Conservation (phyloP, 306 rosid species). For the Begonia peltatifolia region DNA sequence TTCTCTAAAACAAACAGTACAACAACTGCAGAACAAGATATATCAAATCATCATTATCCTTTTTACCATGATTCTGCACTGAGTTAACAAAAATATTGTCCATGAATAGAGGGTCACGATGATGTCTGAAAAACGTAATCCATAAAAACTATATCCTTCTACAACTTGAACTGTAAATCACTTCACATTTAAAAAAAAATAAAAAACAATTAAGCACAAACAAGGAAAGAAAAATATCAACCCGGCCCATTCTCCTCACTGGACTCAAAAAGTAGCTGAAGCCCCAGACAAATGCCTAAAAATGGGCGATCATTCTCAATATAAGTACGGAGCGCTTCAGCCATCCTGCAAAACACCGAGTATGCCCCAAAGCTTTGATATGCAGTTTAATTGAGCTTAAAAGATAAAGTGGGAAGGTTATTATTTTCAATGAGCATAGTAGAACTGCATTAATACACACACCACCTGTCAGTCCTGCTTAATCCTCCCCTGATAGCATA, state of each 20-base stretch:
- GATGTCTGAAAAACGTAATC: too few species aligned
- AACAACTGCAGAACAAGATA: not conserved
- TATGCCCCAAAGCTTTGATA: conserved; percentile 6
- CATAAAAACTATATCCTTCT: too few species aligned
- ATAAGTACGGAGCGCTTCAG: conserved; percentile 72
- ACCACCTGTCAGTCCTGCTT: too few species aligned
- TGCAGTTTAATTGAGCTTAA: not conserved
- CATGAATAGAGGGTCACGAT: too few species aligned
- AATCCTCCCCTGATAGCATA: not conserved
- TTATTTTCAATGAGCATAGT: too few species aligned
- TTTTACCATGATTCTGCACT: not conserved
- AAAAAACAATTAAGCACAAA: not conserved
- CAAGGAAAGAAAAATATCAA: conserved; percentile 19
- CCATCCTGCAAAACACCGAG: conserved; percentile 49
- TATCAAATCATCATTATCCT: not conserved
- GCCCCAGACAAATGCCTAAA: conserved; percentile 96
- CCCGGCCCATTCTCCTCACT: conserved; percentile 91
- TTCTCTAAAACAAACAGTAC: too few species aligned
- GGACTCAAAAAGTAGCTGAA: conserved; percentile 86
- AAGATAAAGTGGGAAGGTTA: too few species aligned
- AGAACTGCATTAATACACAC: too few species aligned
- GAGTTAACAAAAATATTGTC: too few species aligned
- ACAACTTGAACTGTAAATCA: too few species aligned
- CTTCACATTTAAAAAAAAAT: too few species aligned
- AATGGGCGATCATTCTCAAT: conserved; percentile 76